A percentile compares a stretch with the other conserved stretches of the same genome.
phyloP scores from a whole-genome alignment of 805 yeast species.

The Candida tammaniensis region DNA sequence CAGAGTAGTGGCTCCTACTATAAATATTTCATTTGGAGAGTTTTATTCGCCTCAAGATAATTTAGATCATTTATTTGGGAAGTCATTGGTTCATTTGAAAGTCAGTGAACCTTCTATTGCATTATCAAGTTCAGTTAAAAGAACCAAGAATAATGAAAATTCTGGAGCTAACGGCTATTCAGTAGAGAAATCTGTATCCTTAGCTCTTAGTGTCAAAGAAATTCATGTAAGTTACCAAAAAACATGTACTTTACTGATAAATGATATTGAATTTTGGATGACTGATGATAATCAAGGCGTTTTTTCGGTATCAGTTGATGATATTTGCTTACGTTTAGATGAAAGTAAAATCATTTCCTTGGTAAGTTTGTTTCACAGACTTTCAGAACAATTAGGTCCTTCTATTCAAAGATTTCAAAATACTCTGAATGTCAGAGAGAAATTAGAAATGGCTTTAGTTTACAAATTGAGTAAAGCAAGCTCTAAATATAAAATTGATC shows the following conservation, averaged over 20 bases:
- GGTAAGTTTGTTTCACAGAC: conserved; percentile 14
- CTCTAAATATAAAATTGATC: conserved; percentile 48
- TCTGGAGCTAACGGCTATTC: conserved; percentile 2
- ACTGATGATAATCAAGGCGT: conserved; percentile 18
- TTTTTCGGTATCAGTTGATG: conserved; percentile 20
- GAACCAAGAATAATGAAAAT: conserved; percentile 4
- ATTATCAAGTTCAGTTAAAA: conserved; percentile 17
- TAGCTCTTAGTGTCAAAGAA: conserved; percentile 34
- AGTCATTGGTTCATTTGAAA: conserved; percentile 16
- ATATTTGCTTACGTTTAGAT: conserved; percentile 17
- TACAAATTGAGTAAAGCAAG: conserved; percentile 42
- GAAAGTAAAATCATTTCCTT: conserved; percentile 22
- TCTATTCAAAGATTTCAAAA: conserved; percentile 17
- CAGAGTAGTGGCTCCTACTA: conserved; percentile 47
- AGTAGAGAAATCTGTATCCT: conserved; percentile 11
- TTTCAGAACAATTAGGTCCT: conserved; percentile 12
- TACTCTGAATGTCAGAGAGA: conserved; percentile 12
- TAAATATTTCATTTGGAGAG: conserved; percentile 39
- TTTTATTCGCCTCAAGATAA: conserved; percentile 15
- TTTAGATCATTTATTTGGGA: background rate
- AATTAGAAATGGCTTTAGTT: conserved; percentile 33
- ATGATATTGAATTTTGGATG: conserved; percentile 38
- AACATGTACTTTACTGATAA: conserved; percentile 17
- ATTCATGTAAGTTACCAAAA: conserved; percentile 16
- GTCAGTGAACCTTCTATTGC: conserved; percentile 36